Evolutionary conservation across 495 filamentous ascomycete genomes (phyloP).

Genomic region (Penicillium mononematosum): DNA sequence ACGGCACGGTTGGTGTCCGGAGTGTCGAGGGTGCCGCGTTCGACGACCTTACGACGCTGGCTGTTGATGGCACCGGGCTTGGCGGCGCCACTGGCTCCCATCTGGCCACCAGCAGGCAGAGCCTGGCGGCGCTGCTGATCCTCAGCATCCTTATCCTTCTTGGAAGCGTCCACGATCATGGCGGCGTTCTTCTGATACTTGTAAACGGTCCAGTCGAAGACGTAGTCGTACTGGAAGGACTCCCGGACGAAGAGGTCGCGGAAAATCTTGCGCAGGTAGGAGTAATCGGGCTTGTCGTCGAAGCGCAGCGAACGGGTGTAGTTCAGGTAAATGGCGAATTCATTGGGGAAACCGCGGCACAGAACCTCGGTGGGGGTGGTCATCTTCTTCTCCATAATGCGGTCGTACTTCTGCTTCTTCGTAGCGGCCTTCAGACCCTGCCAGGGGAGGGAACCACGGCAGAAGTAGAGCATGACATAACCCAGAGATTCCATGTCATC

Average conservation of each 20-base stretch:
- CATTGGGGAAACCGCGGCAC: constrained; percentile 98
- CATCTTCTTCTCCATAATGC: constrained; percentile 99
- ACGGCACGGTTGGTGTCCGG: constrained; percentile 85
- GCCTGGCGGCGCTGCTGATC: constrained; percentile 64
- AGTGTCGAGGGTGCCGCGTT: constrained; percentile 69
- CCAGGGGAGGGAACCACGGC: constrained; percentile 98
- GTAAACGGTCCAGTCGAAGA: constrained; percentile 99
- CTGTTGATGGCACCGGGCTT: constrained; percentile 72
- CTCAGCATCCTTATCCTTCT: constrained; percentile 73
- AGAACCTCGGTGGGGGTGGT: constrained; percentile 98
- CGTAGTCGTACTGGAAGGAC: constrained; percentile 99
- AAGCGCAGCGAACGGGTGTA: constrained; percentile 98
- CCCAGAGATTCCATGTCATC: constrained; percentile 99
- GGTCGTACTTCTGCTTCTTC: constrained; percentile 99
- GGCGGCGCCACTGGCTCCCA: constrained; percentile 57
- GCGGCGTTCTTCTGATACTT: constrained; percentile 99
- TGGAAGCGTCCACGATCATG: constrained; percentile 76
- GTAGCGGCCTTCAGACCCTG: constrained; percentile 99
- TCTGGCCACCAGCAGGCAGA: constrained; percentile 59
- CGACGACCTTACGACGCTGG: constrained; percentile 81
- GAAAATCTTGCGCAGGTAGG: constrained; percentile 99
- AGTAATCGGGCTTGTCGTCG: constrained; percentile 99
- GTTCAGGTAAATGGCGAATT: constrained; percentile 99
- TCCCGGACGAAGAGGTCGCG: constrained; percentile 98
- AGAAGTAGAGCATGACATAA: constrained; percentile 99